A percentile compares a stretch with the other conserved stretches of the same genome.
Evolutionary conservation across 768 basidiomycete species (phyloP).

Genomic region (Mycena kentingensis): DNA sequence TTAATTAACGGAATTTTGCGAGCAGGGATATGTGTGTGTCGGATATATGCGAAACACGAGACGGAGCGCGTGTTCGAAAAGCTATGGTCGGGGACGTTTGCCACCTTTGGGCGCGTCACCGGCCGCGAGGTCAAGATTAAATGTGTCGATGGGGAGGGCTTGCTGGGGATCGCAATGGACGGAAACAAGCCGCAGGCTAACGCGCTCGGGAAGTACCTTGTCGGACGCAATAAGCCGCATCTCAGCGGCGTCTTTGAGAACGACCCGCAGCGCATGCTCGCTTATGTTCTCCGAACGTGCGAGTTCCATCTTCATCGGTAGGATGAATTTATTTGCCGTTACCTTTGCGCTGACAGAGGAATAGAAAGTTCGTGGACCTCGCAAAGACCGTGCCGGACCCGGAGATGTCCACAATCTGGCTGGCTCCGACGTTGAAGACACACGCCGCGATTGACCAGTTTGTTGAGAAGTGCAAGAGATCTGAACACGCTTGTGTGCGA

Average conservation of each 20-base stretch:
- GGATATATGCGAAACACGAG: slow-evolving; percentile 22
- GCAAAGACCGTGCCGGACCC: slow-evolving; percentile 11
- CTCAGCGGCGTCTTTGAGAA: slow-evolving; percentile 19
- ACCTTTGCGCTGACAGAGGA: background rate
- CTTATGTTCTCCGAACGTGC: slow-evolving; percentile 19
- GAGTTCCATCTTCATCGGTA: slow-evolving; percentile 23
- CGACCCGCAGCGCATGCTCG: slow-evolving; percentile 17
- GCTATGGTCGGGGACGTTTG: slow-evolving; percentile 21
- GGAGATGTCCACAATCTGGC: slow-evolving; percentile 6
- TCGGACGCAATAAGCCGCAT: slow-evolving; percentile 10
- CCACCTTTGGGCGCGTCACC: slow-evolving; percentile 23
- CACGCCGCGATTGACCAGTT: slow-evolving; percentile 14
- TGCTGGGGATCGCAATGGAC: slow-evolving; percentile 20
- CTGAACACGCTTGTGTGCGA: slow-evolving; percentile 11
- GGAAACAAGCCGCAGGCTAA: slow-evolving; percentile 26
- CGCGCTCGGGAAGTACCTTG: slow-evolving; percentile 17
- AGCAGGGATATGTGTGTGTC: slow-evolving; percentile 18
- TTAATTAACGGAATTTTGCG: too few relatives aligned
- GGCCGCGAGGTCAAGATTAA: slow-evolving; percentile 20
- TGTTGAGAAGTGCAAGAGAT: slow-evolving; percentile 15
- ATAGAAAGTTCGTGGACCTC: slow-evolving; percentile 10
- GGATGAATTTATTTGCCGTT: background rate
- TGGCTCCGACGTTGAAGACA: slow-evolving; percentile 6
- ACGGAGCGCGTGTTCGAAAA: slow-evolving; percentile 15
- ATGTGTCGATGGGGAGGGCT: slow-evolving; percentile 24